Base-by-base conservation (phyloP, 306 rosid species). In the Crotalaria pallida region DNA sequence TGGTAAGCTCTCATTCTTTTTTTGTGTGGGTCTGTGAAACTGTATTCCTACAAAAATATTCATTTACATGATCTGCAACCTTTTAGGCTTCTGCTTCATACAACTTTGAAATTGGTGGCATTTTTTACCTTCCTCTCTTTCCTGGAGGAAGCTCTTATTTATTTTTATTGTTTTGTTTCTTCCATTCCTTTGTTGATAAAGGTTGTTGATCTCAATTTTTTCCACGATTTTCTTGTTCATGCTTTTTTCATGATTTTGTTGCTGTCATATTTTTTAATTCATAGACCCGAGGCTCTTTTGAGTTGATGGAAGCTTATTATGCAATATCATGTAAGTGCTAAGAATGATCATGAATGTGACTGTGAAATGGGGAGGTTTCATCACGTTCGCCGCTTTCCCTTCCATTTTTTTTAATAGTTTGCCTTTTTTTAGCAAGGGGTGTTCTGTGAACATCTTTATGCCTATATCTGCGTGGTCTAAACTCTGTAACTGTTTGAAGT, bases 1-100 rank as follows among this genome's bases (percentile, higher is more conserved):
- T 58, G 94, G 99, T 94, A 86, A 79, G 89, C 82, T 78, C 76
- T 52, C 8, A n/a, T 68, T 73, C 62, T 63, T 63, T 58, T 8
- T 50, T 16, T 77, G 26, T 29, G 19, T 62, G 5, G 56, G 44
- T 21, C 7, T 33, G 68, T 49, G 61, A 56, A 56, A 13, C 34
- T 47, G 19, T 52, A 10, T 19, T 10, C 52, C 8, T 1, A 1
- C 36, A 17, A 7, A 58, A 64, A 31, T 59, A 27, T 36, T 65
- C 65, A 40, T 40, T 58, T 58, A 23, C 55, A 15, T 74, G 41
- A 38, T 74, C 68, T 69, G 58, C 51, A 26, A 31, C 21, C 61
- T 65, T 9, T 34, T 44, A 31, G 62, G 36, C 40, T 22, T 44
- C 21, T 29, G 10, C 29, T 43, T 63, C 13, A 2, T 45, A 23